Evolutionary conservation across 2,329 filamentous ascomycete species (phyloP).

Genomic region (Epicoccum sorghinum): DNA sequence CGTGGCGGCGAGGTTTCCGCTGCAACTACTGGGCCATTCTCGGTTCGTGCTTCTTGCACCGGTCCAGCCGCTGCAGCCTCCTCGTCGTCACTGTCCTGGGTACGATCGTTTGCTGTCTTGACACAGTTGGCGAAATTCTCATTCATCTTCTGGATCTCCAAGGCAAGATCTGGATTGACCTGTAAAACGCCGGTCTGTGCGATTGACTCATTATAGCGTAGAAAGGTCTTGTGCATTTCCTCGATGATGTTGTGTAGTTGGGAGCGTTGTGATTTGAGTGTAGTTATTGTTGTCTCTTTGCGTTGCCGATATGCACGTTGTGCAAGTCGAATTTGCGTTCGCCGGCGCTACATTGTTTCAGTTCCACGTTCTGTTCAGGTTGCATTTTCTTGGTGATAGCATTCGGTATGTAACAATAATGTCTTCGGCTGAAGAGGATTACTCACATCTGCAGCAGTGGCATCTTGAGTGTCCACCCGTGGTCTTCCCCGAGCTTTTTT

Average conservation of each 20-base stretch:
- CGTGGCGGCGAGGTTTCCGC: not conserved
- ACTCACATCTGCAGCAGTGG: slow-evolving; percentile 79
- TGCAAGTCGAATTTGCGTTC: slow-evolving; percentile 85
- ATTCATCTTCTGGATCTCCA: slow-evolving; percentile 62
- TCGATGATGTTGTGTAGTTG: slow-evolving; percentile 72
- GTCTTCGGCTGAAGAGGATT: too few species aligned
- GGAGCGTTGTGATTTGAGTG: slow-evolving; percentile 72
- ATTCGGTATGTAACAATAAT: not conserved
- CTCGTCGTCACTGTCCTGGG: slow-evolving; percentile 37
- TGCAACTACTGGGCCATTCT: not conserved
- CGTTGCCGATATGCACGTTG: slow-evolving; percentile 84
- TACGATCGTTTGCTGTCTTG: slow-evolving; percentile 50
- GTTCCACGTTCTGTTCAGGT: not conserved
- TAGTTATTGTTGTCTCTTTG: slow-evolving; percentile 80
- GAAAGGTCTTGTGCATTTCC: slow-evolving; percentile 75
- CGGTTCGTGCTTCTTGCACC: not conserved
- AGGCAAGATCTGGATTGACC: slow-evolving; percentile 62
- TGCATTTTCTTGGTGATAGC: too few species aligned
- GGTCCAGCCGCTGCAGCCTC: slow-evolving; percentile 41
- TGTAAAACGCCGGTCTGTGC: slow-evolving; percentile 64
- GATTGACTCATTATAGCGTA: slow-evolving; percentile 68
- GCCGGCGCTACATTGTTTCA: slow-evolving; percentile 64
- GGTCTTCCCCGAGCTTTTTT: slow-evolving; percentile 73
- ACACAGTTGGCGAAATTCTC: slow-evolving; percentile 64
- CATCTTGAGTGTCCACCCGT: slow-evolving; percentile 75